Conservation (phyloP, 2,329 filamentous ascomycete genomes). For the Arthroderma sp. region DNA sequence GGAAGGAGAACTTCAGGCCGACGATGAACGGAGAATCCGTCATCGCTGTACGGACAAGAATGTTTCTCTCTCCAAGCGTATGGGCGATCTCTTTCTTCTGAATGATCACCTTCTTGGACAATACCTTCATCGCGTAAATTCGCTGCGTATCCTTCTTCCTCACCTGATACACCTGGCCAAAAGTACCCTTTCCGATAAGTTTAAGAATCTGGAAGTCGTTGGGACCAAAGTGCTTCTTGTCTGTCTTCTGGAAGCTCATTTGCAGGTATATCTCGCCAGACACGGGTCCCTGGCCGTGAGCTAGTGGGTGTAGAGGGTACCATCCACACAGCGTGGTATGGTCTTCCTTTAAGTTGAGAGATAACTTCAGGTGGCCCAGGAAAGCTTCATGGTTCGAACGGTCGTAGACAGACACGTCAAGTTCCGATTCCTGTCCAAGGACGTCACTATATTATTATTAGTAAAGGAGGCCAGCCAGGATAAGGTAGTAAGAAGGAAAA, state of each 20-base stretch:
- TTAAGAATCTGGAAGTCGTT: constrained; percentile 94
- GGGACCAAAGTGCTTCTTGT: constrained; percentile 84
- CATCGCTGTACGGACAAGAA: constrained; percentile 88
- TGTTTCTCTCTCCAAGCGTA: constrained; percentile 92
- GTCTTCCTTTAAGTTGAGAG: constrained; percentile 55
- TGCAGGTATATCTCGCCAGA: constrained; percentile 80
- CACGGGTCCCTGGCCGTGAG: constrained; percentile 64
- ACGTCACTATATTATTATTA: constrained; percentile 58
- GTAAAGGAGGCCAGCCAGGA: constrained; percentile 12
- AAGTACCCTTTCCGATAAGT: constrained; percentile 94
- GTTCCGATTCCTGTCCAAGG: constrained; percentile 75
- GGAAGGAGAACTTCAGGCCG: constrained; percentile 95
- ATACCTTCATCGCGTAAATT: constrained; percentile 98
- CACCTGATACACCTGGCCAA: constrained; percentile 96
- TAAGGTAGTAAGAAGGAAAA: constrained; percentile 1
- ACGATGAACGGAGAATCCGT: constrained; percentile 96
- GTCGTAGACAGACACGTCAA: constrained; percentile 92
- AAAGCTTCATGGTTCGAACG: constrained; percentile 76
- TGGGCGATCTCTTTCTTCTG: constrained; percentile 99
- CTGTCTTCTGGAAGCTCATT: constrained; percentile 71
- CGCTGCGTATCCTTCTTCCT: constrained; percentile 91
- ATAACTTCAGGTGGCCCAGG: constrained; percentile 76
- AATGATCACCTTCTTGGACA: constrained; percentile 99
- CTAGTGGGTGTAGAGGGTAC: constrained; percentile 70
- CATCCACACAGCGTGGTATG: constrained; percentile 67